Base-by-base conservation (phyloP, 805 yeast genomes). In the Candida lessepsii region DNA sequence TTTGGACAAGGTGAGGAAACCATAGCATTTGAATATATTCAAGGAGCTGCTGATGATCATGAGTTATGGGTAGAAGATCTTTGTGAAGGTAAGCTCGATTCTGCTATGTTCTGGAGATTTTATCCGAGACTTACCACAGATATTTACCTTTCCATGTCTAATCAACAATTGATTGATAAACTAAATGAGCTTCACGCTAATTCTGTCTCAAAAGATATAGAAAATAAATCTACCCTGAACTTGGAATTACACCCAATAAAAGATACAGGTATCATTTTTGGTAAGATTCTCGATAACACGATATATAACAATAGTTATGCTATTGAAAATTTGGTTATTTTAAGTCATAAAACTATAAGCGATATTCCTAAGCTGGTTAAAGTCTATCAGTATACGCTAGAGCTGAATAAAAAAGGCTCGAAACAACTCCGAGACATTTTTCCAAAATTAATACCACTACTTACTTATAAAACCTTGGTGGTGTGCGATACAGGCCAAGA, bases 21-120 rank as follows among this genome's bases (percentile, higher is more conserved):
- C 3, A 17, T 38, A 5, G 35, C 54, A 5, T 60, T 63, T 57
- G 49, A 56, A 16, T 89, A 89, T 54, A 85, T 88, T 1, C 96
- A 88, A 59, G 97, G 97, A 1, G 93, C 96, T 0, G 96, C 93
- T 0, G 97, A 89, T 58, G 96, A 90, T 52, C 96, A 89, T 56
- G 97, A 89, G 52, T 65, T 82, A 9, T 89, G 96, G 97, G 62
- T 63, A 0, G 55, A 68, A 1, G 59, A 56, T 3, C 35, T 63
- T 1, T 63, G 67, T 26, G 75, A 83, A 0, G 66, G 73, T 4
- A 63, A 70, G 0, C 57, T 87, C 21, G 72, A 69, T 1, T 79
- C 90, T 0, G 53, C 3, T 30, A 44, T 20, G 41, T 61, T 24
- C 41, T 49, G 33, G 45, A 13, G 14, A 3, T 21, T 14, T 15